Percentiles rank a stretch among this genome's conserved stretches.
Conservation (phyloP, 179 eudicot genomes). For the Camellia oleifera region DNA sequence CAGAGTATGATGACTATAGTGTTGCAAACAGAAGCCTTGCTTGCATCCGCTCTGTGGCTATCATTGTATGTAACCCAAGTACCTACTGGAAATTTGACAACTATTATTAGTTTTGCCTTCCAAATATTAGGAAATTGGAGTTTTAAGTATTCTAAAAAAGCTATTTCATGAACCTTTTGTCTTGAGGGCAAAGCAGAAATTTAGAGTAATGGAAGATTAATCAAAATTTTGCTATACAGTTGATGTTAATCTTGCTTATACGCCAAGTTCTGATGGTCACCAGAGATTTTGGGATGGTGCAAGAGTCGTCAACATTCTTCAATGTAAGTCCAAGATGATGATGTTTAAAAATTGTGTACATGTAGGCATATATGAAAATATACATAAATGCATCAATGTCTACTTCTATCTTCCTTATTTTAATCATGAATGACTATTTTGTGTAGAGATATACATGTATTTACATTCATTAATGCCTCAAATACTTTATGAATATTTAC, state of each 20-base stretch:
- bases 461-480: no score
- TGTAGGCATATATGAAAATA: neutral
- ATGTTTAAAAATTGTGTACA: neutral
- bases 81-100: neutral
- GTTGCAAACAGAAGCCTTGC: constrained; percentile 53
- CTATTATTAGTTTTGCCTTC: neutral
- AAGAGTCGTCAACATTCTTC: constrained; percentile 48
- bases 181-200: no score
- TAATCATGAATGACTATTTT: neutral
- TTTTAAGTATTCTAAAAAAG: no score
- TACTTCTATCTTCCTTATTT: neutral
- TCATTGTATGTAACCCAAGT: constrained; percentile 43
- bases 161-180: no score
- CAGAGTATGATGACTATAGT: constrained; percentile 72
- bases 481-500: no score
- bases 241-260: constrained; percentile 71
- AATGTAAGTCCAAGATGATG: neutral
- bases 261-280: constrained; percentile 69
- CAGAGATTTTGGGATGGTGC: constrained; percentile 62
- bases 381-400: neutral
- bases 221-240: constrained; percentile 31
- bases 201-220: no score
- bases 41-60: constrained; percentile 60
- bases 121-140: neutral
- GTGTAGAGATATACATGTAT: no score